A percentile compares a stretch with the other conserved stretches of the same genome.
These are phyloP conservation scores for Xylariaceae sp. DNA, from an alignment of 2,329 filamentous ascomycete genomes.

Conservation along the genomic window DNA sequence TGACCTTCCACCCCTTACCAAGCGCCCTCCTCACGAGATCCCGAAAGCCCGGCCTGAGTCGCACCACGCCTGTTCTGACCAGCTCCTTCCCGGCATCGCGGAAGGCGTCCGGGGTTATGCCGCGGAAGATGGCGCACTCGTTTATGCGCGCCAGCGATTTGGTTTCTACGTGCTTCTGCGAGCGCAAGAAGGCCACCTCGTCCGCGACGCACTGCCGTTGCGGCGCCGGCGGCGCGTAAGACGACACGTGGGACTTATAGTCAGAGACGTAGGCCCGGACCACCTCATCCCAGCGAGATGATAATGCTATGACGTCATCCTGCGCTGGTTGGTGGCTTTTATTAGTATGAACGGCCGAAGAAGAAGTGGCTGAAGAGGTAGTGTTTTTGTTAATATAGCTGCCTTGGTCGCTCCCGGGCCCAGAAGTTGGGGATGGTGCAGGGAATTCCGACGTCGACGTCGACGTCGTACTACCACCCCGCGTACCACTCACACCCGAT, in stretches of 20 bases:
- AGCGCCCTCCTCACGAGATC: constrained; percentile 24
- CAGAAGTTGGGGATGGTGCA: constrained; percentile 9
- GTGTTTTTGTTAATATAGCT: no score
- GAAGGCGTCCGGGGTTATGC: constrained; percentile 32
- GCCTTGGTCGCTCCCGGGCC: no score
- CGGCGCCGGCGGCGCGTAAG: constrained; percentile 30
- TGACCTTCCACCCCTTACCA: constrained; percentile 33
- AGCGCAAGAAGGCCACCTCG: constrained; percentile 35
- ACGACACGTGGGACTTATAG: constrained; percentile 32
- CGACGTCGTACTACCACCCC: not conserved
- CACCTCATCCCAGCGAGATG: constrained; percentile 39
- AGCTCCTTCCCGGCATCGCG: constrained; percentile 35
- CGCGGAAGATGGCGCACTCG: constrained; percentile 40
- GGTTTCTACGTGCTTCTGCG: constrained; percentile 40
- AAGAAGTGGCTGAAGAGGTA: constrained; percentile 10
- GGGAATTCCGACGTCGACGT: constrained; percentile 16
- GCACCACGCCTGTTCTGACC: constrained; percentile 30
- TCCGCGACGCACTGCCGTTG: constrained; percentile 30
- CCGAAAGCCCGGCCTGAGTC: constrained; percentile 37
- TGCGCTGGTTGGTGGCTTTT: no score
- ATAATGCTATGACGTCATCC: constrained; percentile 25
- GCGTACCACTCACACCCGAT: no score
- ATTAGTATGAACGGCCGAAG: not conserved
- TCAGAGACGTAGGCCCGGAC: constrained; percentile 43
- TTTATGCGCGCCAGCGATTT: constrained; percentile 41